A percentile compares a stretch with the other conserved stretches of the same genome.
Conservation (phyloP, 2,329 filamentous ascomycete species). For the Alternaria longipes region DNA sequence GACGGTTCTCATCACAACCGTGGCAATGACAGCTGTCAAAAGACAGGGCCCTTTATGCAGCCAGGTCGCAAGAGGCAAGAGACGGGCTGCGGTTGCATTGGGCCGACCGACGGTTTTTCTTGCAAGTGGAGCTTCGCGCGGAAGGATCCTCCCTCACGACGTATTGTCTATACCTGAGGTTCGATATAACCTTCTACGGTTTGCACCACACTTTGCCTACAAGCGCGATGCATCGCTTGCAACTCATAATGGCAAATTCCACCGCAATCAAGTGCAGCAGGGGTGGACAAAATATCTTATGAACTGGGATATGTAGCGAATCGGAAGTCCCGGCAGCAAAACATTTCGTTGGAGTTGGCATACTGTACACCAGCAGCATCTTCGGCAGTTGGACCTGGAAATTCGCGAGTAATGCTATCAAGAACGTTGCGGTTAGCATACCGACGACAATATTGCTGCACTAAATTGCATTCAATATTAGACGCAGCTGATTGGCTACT, state of each 20-base stretch:
- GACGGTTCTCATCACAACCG: slow-evolving; percentile 1
- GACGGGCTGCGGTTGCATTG: slow-evolving; percentile 17
- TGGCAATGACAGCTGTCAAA: slow-evolving; percentile 20
- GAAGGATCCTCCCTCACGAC: slow-evolving; percentile 10
- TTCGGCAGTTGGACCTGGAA: not conserved
- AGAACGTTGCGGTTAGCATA: not conserved
- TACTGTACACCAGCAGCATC: not conserved
- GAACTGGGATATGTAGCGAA: slow-evolving; percentile 1
- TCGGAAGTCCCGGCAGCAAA: slow-evolving; percentile 11
- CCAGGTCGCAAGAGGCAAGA: slow-evolving; percentile 15
- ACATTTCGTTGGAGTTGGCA: not conserved
- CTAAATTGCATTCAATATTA: not conserved
- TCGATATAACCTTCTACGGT: not conserved
- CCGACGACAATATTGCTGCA: not conserved
- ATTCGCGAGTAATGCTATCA: not conserved
- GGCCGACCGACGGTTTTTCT: slow-evolving; percentile 8
- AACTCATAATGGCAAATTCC: not conserved
- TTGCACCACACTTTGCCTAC: not conserved
- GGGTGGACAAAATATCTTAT: not conserved
- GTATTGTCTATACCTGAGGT: slow-evolving; percentile 7
- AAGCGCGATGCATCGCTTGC: slow-evolving; percentile 4
- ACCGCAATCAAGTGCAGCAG: not conserved
- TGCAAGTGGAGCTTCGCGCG: slow-evolving; percentile 6
- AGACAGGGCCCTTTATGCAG: slow-evolving; percentile 12
- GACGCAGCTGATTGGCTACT: not conserved